phyloP scores from a whole-genome alignment of 176 grass and related monocot genomes.

The Cenchrus fungigraminus region DNA sequence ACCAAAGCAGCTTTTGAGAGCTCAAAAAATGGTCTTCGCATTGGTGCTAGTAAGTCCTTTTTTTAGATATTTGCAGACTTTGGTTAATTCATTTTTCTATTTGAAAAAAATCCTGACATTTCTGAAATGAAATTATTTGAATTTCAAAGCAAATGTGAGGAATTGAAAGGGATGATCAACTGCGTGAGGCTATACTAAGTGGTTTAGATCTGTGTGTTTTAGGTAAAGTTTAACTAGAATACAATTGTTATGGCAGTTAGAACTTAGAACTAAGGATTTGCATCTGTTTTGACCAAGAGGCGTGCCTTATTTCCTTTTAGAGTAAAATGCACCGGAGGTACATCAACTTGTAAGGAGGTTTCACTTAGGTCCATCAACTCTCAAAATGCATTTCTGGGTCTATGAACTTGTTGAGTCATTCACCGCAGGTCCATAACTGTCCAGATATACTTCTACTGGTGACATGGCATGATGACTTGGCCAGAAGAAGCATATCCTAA shows the following conservation, averaged over 20 bases:
- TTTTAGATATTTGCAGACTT: constrained; percentile 21
- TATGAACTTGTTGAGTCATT: too few relatives aligned
- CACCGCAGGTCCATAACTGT: too few relatives aligned
- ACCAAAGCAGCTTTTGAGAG: constrained; percentile 83
- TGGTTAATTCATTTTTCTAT: not conserved
- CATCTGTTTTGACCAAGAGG: not conserved
- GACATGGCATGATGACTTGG: too few relatives aligned
- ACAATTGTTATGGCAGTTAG: not conserved
- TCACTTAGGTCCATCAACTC: too few relatives aligned
- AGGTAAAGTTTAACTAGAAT: not conserved
- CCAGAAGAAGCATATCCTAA: too few relatives aligned
- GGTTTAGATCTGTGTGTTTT: not conserved
- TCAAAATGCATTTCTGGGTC: too few relatives aligned
- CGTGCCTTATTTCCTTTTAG: not conserved
- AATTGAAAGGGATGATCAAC: not conserved
- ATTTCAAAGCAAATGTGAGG: not conserved
- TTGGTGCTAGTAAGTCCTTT: constrained; percentile 66
- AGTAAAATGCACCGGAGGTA: too few relatives aligned
- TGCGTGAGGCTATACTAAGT: not conserved
- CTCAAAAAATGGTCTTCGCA: constrained; percentile 69
- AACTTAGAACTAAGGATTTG: not conserved
- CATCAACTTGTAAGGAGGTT: too few relatives aligned
- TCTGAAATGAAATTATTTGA: not conserved
- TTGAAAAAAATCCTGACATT: not conserved
- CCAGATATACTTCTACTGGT: too few relatives aligned